Evolutionary conservation across 768 basidiomycete species (phyloP).

Genomic region (Boletus rufocinnamomeus): DNA sequence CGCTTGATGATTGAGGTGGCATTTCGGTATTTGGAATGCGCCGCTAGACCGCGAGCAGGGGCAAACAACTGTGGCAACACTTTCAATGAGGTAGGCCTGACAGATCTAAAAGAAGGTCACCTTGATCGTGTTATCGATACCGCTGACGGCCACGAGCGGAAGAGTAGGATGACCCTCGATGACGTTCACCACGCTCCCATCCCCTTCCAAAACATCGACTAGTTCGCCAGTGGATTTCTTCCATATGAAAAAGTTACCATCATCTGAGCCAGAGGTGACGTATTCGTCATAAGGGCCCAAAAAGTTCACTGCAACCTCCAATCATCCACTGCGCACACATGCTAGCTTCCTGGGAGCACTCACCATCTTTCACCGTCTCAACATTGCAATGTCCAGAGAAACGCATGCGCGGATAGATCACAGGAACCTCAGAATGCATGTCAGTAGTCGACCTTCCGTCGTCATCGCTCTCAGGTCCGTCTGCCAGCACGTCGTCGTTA

Average conservation of each 20-base stretch:
- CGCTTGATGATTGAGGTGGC: conserved; percentile 55
- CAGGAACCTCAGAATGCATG: conserved; percentile 41
- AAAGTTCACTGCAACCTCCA: conserved; percentile 65
- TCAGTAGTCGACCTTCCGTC: conserved; percentile 32
- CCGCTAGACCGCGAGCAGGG: conserved; percentile 48
- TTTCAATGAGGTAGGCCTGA: neutral
- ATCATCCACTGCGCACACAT: neutral
- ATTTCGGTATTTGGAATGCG: conserved; percentile 55
- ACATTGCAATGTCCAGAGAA: conserved; percentile 76
- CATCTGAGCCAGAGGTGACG: conserved; percentile 83
- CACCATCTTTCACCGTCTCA: conserved; percentile 86
- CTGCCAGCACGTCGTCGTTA: conserved; percentile 25
- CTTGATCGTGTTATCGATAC: conserved; percentile 86
- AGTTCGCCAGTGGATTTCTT: conserved; percentile 63
- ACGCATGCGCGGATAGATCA: conserved; percentile 61
- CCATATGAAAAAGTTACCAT: conserved; percentile 89
- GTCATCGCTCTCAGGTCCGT: conserved; percentile 36
- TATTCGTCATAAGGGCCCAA: conserved; percentile 77
- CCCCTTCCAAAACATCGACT: conserved; percentile 82
- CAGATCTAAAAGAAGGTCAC: conserved; percentile 38
- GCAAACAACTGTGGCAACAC: conserved; percentile 59
- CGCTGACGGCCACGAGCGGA: conserved; percentile 82
- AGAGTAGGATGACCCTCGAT: conserved; percentile 80
- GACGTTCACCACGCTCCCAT: conserved; percentile 79
- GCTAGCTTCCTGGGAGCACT: conserved; percentile 23